These are phyloP conservation scores for Syzygium syzygioides DNA, from an alignment of 441 rosid genomes.

Conservation along the genomic window DNA sequence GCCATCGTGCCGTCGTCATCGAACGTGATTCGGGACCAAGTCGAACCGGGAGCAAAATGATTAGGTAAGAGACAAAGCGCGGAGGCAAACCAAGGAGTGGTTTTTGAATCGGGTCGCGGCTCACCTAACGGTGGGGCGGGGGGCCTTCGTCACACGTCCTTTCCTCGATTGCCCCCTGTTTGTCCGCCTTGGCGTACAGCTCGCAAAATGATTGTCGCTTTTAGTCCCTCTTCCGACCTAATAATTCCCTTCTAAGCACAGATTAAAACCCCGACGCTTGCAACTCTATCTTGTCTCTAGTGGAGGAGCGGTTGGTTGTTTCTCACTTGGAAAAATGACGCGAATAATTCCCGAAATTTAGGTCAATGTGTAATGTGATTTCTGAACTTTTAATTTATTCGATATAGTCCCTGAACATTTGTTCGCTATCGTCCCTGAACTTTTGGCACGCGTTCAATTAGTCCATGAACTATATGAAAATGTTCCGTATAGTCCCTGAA, in stretches of 20 bases:
- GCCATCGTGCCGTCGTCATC: not conserved
- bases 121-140: not conserved
- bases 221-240: not conserved
- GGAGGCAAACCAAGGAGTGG: not conserved
- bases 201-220: not conserved
- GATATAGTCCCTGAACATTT: rapidly evolving
- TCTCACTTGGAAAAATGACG: not conserved
- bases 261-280: not conserved
- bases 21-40: not conserved
- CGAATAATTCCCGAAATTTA: not conserved
- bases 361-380: rapidly evolving
- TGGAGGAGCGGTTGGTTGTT: not conserved
- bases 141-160: not conserved
- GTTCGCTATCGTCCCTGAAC: too few relatives aligned
- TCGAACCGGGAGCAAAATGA: not conserved
- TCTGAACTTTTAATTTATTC: not conserved
- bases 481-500: too few relatives aligned
- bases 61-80: not conserved
- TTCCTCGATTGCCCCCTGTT: not conserved
- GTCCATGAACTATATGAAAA: too few relatives aligned
- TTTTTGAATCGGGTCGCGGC: not conserved
- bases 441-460: too few relatives aligned
- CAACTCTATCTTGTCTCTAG: not conserved
- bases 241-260: not conserved
- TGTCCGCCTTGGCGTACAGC: not conserved